Percentiles rank a stretch among this genome's conserved stretches.
These are phyloP conservation scores for Diplodia corticola DNA, from an alignment of 2,329 filamentous ascomycete genomes.

Conservation along the genomic window DNA sequence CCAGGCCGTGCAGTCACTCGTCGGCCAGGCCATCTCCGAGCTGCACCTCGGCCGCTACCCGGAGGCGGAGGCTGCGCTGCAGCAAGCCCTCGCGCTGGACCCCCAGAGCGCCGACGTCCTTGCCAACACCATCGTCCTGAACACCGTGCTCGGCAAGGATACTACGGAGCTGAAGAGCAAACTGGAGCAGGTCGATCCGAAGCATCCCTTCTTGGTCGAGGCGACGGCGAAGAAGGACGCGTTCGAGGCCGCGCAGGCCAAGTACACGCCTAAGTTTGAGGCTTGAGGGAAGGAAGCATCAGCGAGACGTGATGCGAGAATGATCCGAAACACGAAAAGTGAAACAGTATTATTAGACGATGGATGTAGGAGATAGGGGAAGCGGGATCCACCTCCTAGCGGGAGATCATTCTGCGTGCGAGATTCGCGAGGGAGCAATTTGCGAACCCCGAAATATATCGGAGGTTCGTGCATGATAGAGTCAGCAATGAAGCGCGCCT, in stretches of 20 bases:
- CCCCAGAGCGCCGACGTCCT: constrained; percentile 71
- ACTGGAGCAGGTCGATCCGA: constrained; percentile 59
- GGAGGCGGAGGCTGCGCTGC: constrained; percentile 83
- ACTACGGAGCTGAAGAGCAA: constrained; percentile 55
- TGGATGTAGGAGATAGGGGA: constrained; percentile 1
- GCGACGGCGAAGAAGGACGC: constrained; percentile 81
- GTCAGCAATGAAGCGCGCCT: not conserved
- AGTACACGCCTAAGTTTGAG: constrained; percentile 82
- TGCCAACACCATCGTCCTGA: constrained; percentile 80
- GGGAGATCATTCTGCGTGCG: not conserved
- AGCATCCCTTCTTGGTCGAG: constrained; percentile 72
- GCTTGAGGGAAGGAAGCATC: not conserved
- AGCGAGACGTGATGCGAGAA: not conserved
- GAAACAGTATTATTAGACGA: not conserved
- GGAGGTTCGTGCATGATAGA: constrained; percentile 1
- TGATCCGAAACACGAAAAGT: not conserved
- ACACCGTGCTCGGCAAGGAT: constrained; percentile 74
- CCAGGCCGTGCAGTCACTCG: constrained; percentile 71
- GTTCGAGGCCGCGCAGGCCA: constrained; percentile 82
- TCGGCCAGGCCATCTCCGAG: constrained; percentile 88
- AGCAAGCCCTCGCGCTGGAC: constrained; percentile 76
- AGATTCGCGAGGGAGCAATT: not conserved
- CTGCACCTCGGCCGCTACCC: constrained; percentile 84
- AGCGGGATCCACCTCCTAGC: not conserved
- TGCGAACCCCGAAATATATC: not conserved